These are phyloP conservation scores for Melaleuca alternifolia DNA, from an alignment of 345 rosid species.

Conservation along the genomic window DNA sequence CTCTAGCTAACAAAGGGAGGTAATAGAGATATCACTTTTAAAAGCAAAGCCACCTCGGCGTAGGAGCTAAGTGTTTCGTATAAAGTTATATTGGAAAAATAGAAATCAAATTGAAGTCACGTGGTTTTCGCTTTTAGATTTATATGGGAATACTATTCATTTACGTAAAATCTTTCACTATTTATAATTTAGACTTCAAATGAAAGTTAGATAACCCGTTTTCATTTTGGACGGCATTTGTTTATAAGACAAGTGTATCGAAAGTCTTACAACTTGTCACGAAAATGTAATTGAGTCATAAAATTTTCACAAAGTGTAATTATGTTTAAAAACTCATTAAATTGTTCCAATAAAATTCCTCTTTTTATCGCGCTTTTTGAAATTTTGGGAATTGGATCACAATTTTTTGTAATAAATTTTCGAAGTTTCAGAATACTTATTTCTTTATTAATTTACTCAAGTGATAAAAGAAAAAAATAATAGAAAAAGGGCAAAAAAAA, in stretches of 20 bases:
- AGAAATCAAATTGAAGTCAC: not conserved
- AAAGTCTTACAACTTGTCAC: too few species aligned
- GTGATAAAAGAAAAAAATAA: fast-evolving
- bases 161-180: not conserved
- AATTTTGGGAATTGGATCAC: too few species aligned
- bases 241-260: not conserved
- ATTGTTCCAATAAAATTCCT: too few species aligned
- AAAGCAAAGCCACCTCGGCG: not conserved
- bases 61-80: too few species aligned
- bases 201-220: not conserved
- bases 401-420: too few species aligned
- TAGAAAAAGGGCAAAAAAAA: too few species aligned
- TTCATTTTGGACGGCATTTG: not conserved
- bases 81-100: not conserved
- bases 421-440: too few species aligned
- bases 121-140: not conserved
- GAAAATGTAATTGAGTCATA: too few species aligned
- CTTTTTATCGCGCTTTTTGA: too few species aligned
- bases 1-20: not conserved
- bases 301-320: too few species aligned
- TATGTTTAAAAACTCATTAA: too few species aligned
- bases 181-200: not conserved
- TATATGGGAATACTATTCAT: not conserved
- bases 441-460: not conserved
- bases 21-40: not conserved